A percentile compares a stretch with the other conserved stretches of the same genome.
phyloP scores from a whole-genome alignment of 2,329 filamentous ascomycete genomes.

The Cytospora piceicola region DNA sequence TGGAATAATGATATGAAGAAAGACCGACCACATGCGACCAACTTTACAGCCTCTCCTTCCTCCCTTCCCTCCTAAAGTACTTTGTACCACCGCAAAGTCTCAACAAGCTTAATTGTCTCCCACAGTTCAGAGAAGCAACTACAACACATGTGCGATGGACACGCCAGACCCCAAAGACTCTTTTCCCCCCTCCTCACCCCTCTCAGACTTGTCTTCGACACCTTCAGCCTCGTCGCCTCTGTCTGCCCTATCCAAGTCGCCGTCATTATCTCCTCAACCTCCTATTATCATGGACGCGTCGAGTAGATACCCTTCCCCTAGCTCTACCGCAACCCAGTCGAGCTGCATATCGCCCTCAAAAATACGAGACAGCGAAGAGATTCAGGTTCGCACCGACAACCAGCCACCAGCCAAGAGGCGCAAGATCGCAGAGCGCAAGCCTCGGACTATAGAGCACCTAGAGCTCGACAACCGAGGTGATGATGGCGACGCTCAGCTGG shows the following conservation, averaged over 20 bases:
- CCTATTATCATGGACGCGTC: constrained; percentile 43
- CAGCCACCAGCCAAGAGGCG: constrained; percentile 74
- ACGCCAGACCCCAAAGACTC: constrained; percentile 36
- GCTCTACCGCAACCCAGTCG: constrained; percentile 49
- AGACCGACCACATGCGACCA: constrained; percentile 15
- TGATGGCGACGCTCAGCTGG: constrained; percentile 63
- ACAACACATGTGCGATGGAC: constrained; percentile 24
- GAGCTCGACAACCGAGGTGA: constrained; percentile 64
- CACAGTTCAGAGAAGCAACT: constrained; percentile 15
- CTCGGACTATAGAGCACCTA: constrained; percentile 81
- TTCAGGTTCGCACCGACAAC: constrained; percentile 55
- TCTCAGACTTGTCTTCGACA: constrained; percentile 58
- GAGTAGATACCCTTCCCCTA: constrained; percentile 58
- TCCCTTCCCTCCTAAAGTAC: constrained; percentile 19
- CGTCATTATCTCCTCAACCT: constrained; percentile 48
- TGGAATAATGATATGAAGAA: constrained; percentile 22
- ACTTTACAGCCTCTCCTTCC: constrained; percentile 16
- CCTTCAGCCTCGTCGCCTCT: constrained; percentile 54
- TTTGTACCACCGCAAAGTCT: constrained; percentile 13
- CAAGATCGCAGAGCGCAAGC: constrained; percentile 60
- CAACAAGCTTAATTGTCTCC: constrained; percentile 9
- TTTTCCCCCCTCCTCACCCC: constrained; percentile 56
- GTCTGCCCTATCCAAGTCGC: constrained; percentile 57
- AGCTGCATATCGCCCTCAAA: constrained; percentile 58
- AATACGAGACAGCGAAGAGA: constrained; percentile 44